Evolutionary conservation across 2,329 filamentous ascomycete genomes (phyloP), one percentile per base, ranked within the genome.

Genomic region (Pseudopyricularia javanii): DNA sequence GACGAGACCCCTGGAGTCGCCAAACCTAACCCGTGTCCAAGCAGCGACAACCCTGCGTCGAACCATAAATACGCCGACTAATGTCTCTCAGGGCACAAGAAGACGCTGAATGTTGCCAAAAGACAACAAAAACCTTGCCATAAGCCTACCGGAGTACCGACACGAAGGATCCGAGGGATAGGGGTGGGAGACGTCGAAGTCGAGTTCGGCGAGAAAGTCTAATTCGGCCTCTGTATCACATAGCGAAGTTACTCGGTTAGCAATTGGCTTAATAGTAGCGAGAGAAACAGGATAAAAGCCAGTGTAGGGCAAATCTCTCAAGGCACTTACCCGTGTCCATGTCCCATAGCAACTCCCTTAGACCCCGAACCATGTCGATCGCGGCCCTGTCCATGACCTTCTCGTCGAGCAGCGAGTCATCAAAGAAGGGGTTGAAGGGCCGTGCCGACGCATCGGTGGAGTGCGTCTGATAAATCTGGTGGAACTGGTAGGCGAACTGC

Each of bases 401-500:
- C 35, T 69, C 64, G 54, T 70, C 65, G 20, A 68, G 61, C 50
- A 69, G 67, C 40, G 62, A 62, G 47, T 67, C 62, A 57, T 79
- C 75, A 7, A 74, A 57, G n/a, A 81, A 62, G 17, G 78, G 78
- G 58, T 80, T 81, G 60, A 79, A 81, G 49, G 76, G 68, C 62
- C 68, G 74, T 7, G 69, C 62, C 45, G 70, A 70, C 3, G 68
- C 67, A 56, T 79, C 74, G 57, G 68, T 68, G 53, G 68, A 70
- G 60, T 79, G 75, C 20, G 78, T 80, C 66, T 79, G 76, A 59
- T 79, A 81, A 53, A 79, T 70, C 59, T 79, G 72, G 62, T 81
- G 78, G 61, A 81, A 81, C 63, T 79, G 76, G 56, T 76, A 78
- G 3, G 74, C 75, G 59, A 81, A 79, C 63, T 81, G 77, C 63